Percentiles rank a stretch among this genome's conserved stretches.
Evolutionary conservation across 31 red algal genomes (phyloP).

Genomic region (Asparagopsis taxiformis): DNA sequence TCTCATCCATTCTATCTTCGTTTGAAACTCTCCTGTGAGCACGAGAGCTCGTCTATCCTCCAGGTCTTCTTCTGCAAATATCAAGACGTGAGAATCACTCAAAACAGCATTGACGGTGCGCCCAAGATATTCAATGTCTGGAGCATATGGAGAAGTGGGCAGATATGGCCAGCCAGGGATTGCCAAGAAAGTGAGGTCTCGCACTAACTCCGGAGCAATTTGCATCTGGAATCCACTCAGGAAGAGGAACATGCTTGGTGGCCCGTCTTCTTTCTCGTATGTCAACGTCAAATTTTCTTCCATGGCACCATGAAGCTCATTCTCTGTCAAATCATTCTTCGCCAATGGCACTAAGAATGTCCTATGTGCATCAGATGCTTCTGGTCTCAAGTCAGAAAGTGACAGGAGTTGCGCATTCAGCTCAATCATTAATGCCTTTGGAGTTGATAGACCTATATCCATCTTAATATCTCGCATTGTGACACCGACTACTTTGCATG

Average conservation of each 20-base stretch:
- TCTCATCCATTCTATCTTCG: constrained; percentile 73
- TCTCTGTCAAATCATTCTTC: no score
- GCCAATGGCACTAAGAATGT: constrained; percentile 42
- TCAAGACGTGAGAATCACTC: constrained; percentile 44
- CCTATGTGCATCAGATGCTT: background rate
- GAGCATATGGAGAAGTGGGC: constrained; percentile 57
- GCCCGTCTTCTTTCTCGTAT: constrained; percentile 44
- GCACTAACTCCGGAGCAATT: constrained; percentile 53
- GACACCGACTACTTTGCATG: constrained; percentile 51
- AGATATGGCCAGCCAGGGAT: constrained; percentile 79
- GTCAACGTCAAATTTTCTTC: constrained; percentile 48
- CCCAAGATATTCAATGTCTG: constrained; percentile 65
- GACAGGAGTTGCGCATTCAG: constrained; percentile 26
- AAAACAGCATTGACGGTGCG: constrained; percentile 54
- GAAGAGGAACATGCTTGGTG: constrained; percentile 52
- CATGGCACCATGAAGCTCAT: no score
- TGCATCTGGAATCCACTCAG: constrained; percentile 41
- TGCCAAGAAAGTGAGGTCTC: constrained; percentile 59
- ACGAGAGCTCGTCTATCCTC: constrained; percentile 60
- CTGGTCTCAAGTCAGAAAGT: constrained; percentile 34
- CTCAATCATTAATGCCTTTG: constrained; percentile 46
- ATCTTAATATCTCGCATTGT: constrained; percentile 18
- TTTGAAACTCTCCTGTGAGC: constrained; percentile 69
- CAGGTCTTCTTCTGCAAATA: constrained; percentile 27
- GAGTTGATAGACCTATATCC: constrained; percentile 14